Conservation (phyloP, 495 filamentous ascomycete species). For the Echria macrotheca region DNA sequence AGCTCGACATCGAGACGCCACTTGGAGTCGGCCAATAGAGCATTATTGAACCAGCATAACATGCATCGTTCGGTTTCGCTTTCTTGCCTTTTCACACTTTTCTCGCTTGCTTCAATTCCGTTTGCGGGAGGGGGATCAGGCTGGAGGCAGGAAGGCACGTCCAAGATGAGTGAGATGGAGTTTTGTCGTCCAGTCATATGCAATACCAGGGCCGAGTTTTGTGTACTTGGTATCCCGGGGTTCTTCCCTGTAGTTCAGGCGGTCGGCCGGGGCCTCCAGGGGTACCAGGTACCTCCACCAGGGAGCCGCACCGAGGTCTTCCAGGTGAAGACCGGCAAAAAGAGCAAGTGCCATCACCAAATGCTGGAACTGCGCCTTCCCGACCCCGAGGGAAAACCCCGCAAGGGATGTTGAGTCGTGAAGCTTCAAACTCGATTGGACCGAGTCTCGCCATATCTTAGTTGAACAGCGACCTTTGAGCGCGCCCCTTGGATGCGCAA, state of each 20-base stretch:
- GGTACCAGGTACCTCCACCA: not conserved
- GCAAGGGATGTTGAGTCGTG: conserved; percentile 1
- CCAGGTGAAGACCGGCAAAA: conserved; percentile 1
- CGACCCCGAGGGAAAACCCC: conserved; percentile 8
- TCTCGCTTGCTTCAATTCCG: too few species aligned
- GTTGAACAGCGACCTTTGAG: too few species aligned
- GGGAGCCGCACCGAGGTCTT: too few species aligned
- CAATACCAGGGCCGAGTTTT: too few species aligned
- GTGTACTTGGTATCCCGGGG: too few species aligned
- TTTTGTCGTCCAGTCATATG: too few species aligned
- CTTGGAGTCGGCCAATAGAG: not conserved
- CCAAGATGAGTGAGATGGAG: not conserved
- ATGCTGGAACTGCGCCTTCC: conserved; percentile 1
- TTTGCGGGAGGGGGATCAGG: too few species aligned
- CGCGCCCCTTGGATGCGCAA: too few species aligned
- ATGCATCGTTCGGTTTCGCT: too few species aligned
- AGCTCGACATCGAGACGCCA: not conserved
- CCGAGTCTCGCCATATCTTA: too few species aligned
- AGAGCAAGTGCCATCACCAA: not conserved
- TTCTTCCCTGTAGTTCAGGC: not conserved
- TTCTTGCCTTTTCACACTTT: too few species aligned
- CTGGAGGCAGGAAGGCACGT: not conserved
- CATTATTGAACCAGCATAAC: not conserved
- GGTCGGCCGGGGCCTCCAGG: not conserved
- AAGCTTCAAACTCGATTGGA: too few species aligned